phyloP scores from a whole-genome alignment of 2,329 filamentous ascomycete genomes.

The Bipolaris zeicola region DNA sequence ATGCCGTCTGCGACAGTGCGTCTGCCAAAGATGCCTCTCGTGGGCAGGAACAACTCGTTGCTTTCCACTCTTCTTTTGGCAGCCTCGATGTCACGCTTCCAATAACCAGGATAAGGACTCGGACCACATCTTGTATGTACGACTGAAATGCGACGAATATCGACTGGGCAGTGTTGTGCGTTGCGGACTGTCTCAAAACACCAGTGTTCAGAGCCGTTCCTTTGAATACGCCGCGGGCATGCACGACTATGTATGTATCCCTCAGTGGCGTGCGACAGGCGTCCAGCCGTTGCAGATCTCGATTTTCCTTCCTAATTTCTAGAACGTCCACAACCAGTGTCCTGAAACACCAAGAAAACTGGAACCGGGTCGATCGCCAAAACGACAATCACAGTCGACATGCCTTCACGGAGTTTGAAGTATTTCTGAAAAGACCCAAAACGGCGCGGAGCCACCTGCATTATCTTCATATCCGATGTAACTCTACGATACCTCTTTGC shows the following conservation, averaged over 20 bases:
- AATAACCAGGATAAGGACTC: background rate
- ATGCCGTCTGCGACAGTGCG: background rate
- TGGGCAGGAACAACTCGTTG: background rate
- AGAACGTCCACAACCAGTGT: background rate
- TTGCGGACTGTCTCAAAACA: background rate
- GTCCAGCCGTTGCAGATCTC: background rate
- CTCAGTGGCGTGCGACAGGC: background rate
- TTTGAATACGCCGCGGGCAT: background rate
- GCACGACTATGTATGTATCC: background rate
- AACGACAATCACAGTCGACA: background rate
- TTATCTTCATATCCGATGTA: too few relatives aligned
- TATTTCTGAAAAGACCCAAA: background rate
- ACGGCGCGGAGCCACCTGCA: background rate
- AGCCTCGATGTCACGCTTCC: background rate
- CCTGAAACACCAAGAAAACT: conserved; percentile 1
- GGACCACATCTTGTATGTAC: background rate
- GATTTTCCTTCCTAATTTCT: background rate
- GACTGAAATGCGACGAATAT: background rate
- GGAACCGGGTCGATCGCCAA: background rate
- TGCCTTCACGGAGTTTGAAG: background rate
- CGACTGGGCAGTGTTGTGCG: background rate
- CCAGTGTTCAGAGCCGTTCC: background rate
- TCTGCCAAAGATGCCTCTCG: background rate
- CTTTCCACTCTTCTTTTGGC: background rate
- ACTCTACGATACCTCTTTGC: too few relatives aligned